Percentiles rank a stretch among this genome's conserved stretches.
These are phyloP conservation scores for Prunella vulgaris DNA, from an alignment of 257 asterid genomes.

Conservation along the genomic window DNA sequence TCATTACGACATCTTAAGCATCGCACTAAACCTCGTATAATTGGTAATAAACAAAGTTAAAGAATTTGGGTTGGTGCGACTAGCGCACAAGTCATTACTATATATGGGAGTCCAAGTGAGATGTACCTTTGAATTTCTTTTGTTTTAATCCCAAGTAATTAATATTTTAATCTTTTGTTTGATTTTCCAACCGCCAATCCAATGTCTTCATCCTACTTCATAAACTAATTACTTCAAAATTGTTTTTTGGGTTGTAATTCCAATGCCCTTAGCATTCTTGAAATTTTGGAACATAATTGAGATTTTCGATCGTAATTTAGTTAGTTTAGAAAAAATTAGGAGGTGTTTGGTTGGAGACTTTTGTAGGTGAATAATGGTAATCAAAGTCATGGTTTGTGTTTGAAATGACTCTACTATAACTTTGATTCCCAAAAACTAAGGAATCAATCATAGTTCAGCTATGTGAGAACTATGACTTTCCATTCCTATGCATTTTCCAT, in stretches of 20 bases:
- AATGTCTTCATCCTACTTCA: not conserved
- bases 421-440: too few species aligned
- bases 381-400: too few species aligned
- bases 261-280: too few species aligned
- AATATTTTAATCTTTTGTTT: not conserved
- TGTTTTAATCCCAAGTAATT: constrained; percentile 11
- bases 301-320: too few species aligned
- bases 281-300: too few species aligned
- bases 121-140: constrained; percentile 20
- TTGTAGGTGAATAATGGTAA: too few species aligned
- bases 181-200: constrained; percentile 12
- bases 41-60: constrained; percentile 10
- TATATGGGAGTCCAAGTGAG: constrained; percentile 26
- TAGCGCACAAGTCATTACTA: constrained; percentile 5
- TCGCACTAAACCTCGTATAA: constrained; percentile 26
- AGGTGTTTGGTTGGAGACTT: too few species aligned
- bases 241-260: not conserved
- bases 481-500: too few species aligned
- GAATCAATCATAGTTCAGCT: too few species aligned
- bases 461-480: too few species aligned
- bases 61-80: constrained; percentile 27
- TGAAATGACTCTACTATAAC: too few species aligned
- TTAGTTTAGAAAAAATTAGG: too few species aligned
- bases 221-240: not conserved
- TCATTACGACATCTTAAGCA: not conserved